Evolutionary conservation across 2,329 filamentous ascomycete species (phyloP).

Genomic region (Bipolaris zeicola): DNA sequence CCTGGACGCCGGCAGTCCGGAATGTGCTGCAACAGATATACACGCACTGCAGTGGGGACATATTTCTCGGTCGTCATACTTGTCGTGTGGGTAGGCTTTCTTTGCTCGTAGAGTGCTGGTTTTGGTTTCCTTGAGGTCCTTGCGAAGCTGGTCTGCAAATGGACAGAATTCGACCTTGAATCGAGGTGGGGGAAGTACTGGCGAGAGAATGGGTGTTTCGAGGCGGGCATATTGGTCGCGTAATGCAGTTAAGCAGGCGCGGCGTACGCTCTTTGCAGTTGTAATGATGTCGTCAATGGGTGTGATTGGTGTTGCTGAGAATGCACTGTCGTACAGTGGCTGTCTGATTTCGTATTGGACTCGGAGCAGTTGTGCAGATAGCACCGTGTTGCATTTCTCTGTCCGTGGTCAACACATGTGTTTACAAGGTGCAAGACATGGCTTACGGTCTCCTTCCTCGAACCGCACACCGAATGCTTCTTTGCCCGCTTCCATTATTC

Average conservation of each 20-base stretch:
- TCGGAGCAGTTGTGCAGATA: slow-evolving; percentile 41
- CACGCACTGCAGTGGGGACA: slow-evolving; percentile 41
- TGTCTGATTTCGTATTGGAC: slow-evolving; percentile 42
- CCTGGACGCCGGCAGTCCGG: slow-evolving; percentile 38
- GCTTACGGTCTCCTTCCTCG: slow-evolving; percentile 43
- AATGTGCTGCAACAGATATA: slow-evolving; percentile 40
- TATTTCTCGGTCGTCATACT: slow-evolving; percentile 42
- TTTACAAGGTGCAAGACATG: neutral
- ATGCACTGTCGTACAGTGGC: slow-evolving; percentile 37
- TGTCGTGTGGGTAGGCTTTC: slow-evolving; percentile 36
- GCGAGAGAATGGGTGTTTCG: slow-evolving; percentile 21
- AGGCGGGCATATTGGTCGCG: slow-evolving; percentile 39
- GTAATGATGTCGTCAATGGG: slow-evolving; percentile 39
- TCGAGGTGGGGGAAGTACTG: slow-evolving; percentile 40
- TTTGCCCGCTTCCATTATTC: slow-evolving; percentile 35
- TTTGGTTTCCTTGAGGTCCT: slow-evolving; percentile 28
- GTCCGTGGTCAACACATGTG: slow-evolving; percentile 19
- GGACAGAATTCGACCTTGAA: slow-evolving; percentile 44
- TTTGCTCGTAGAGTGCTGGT: slow-evolving; percentile 30
- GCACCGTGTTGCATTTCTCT: slow-evolving; percentile 40
- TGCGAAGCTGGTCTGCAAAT: slow-evolving; percentile 37
- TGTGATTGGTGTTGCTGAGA: slow-evolving; percentile 26
- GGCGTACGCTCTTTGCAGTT: slow-evolving; percentile 40
- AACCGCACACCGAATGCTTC: slow-evolving; percentile 37
- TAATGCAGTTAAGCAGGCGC: slow-evolving; percentile 38